These are phyloP conservation scores for Scortechinia acanthostroma DNA, from an alignment of 2,329 filamentous ascomycete species.

Conservation along the genomic window DNA sequence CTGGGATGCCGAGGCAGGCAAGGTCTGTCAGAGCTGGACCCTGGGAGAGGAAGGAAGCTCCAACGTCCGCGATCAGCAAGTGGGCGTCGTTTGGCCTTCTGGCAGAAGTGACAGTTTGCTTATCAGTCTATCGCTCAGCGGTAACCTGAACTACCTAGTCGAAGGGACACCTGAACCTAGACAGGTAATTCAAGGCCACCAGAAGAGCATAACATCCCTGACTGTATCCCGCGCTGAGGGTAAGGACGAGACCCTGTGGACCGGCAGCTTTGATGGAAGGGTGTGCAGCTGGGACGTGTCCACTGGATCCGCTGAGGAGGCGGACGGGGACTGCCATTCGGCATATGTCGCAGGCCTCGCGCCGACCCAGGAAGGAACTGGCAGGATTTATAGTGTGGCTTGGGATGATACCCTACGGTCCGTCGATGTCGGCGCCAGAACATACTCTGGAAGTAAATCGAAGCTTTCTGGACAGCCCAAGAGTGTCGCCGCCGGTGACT, in stretches of 20 bases:
- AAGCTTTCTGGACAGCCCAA: slow-evolving; percentile 40
- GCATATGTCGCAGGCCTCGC: slow-evolving; percentile 56
- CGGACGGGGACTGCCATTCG: slow-evolving; percentile 53
- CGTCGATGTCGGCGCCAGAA: slow-evolving; percentile 27
- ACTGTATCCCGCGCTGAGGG: slow-evolving; percentile 22
- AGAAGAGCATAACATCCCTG: slow-evolving; percentile 61
- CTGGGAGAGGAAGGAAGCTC: slow-evolving; percentile 47
- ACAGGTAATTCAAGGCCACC: slow-evolving; percentile 52
- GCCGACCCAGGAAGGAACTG: slow-evolving; percentile 19
- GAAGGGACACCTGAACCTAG: slow-evolving; percentile 46
- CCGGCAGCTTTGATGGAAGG: slow-evolving; percentile 59
- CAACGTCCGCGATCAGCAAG: slow-evolving; percentile 55
- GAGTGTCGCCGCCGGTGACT: slow-evolving; percentile 36
- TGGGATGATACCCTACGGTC: slow-evolving; percentile 64
- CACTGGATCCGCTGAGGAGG: slow-evolving; percentile 41
- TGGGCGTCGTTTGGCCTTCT: slow-evolving; percentile 63
- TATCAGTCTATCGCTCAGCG: slow-evolving; percentile 59
- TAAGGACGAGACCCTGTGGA: slow-evolving; percentile 44
- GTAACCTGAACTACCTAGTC: slow-evolving; percentile 61
- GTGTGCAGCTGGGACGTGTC: slow-evolving; percentile 53
- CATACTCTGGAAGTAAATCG: background rate
- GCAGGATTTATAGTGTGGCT: slow-evolving; percentile 50
- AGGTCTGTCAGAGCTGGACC: slow-evolving; percentile 54
- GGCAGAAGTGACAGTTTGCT: slow-evolving; percentile 50
- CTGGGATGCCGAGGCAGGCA: slow-evolving; percentile 17